These are phyloP conservation scores for Trichoderma asperellum DNA, from an alignment of 2,329 filamentous ascomycete genomes.

Conservation along the genomic window DNA sequence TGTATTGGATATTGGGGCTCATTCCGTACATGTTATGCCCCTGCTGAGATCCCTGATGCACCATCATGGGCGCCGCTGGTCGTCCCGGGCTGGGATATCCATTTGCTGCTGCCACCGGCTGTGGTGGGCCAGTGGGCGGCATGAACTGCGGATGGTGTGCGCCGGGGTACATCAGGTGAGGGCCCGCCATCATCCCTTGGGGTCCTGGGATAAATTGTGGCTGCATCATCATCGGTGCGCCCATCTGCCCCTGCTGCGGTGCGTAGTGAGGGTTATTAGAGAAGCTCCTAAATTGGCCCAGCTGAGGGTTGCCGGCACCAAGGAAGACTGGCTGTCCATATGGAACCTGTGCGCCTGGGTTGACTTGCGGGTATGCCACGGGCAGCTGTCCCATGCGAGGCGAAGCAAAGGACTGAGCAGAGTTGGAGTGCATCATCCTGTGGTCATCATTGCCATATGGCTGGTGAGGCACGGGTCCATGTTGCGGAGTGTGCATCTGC, in stretches of 20 bases:
- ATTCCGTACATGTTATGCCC: slow-evolving; percentile 79
- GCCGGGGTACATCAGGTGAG: slow-evolving; percentile 84
- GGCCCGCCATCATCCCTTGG: slow-evolving; percentile 69
- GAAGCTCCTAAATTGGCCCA: slow-evolving; percentile 70
- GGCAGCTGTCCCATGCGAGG: slow-evolving; percentile 74
- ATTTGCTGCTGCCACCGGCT: slow-evolving; percentile 66
- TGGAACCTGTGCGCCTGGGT: slow-evolving; percentile 69
- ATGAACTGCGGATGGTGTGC: slow-evolving; percentile 66
- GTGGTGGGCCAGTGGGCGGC: slow-evolving; percentile 60
- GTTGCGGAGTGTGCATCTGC: slow-evolving; percentile 75
- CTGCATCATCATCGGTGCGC: slow-evolving; percentile 81
- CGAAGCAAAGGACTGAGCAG: slow-evolving; percentile 82
- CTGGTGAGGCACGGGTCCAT: slow-evolving; percentile 66
- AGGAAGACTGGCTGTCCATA: slow-evolving; percentile 76
- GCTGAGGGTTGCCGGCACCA: slow-evolving; percentile 70
- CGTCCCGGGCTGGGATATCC: slow-evolving; percentile 90
- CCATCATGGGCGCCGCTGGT: slow-evolving; percentile 84
- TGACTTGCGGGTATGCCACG: slow-evolving; percentile 71
- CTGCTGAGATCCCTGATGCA: slow-evolving; percentile 90
- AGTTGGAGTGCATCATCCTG: slow-evolving; percentile 85
- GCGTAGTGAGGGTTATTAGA: slow-evolving; percentile 73
- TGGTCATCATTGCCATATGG: slow-evolving; percentile 79
- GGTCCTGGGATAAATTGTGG: slow-evolving; percentile 73
- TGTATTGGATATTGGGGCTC: slow-evolving; percentile 74
- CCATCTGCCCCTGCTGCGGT: slow-evolving; percentile 72